These are phyloP conservation scores for Penicillium samsonianum DNA, from an alignment of 495 filamentous ascomycete genomes.

Conservation along the genomic window DNA sequence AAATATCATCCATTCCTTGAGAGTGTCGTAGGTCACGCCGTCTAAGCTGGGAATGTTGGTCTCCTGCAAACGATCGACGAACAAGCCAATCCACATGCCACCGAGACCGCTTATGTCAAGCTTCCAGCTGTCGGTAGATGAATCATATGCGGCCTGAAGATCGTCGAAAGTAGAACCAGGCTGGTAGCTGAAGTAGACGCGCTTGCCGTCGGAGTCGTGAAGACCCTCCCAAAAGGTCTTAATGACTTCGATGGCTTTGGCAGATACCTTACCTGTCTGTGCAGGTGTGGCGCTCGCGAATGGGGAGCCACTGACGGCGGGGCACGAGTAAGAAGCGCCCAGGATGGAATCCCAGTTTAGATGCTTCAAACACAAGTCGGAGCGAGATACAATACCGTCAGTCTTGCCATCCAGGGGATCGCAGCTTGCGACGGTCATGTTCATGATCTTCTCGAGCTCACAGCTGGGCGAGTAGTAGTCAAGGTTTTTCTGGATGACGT, in stretches of 20 bases:
- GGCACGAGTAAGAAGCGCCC: slow-evolving; percentile 48
- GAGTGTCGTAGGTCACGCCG: slow-evolving; percentile 49
- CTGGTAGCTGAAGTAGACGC: slow-evolving; percentile 51
- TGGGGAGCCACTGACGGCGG: slow-evolving; percentile 20
- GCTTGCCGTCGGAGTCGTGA: slow-evolving; percentile 42
- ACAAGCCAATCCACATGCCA: slow-evolving; percentile 22
- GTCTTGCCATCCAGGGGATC: slow-evolving; percentile 50
- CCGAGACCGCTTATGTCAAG: slow-evolving; percentile 39
- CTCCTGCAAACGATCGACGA: slow-evolving; percentile 37
- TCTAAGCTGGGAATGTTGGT: slow-evolving; percentile 38
- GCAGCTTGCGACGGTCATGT: slow-evolving; percentile 46
- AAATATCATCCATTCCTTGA: slow-evolving; percentile 45
- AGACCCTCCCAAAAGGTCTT: slow-evolving; percentile 44
- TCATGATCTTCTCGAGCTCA: slow-evolving; percentile 47
- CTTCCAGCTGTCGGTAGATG: slow-evolving; percentile 38
- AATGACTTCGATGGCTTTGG: slow-evolving; percentile 41
- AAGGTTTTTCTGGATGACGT: slow-evolving; percentile 40
- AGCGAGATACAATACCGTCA: slow-evolving; percentile 51
- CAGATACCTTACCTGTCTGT: slow-evolving; percentile 47
- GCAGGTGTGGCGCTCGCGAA: slow-evolving; percentile 28
- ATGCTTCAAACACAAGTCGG: slow-evolving; percentile 49
- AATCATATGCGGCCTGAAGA: slow-evolving; percentile 45
- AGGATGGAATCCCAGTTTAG: slow-evolving; percentile 42
- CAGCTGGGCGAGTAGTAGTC: slow-evolving; percentile 47
- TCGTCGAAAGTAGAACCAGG: slow-evolving; percentile 44